phyloP scores from a whole-genome alignment of 352 stramenopile genomes.

The Globisporangium paddicum region DNA sequence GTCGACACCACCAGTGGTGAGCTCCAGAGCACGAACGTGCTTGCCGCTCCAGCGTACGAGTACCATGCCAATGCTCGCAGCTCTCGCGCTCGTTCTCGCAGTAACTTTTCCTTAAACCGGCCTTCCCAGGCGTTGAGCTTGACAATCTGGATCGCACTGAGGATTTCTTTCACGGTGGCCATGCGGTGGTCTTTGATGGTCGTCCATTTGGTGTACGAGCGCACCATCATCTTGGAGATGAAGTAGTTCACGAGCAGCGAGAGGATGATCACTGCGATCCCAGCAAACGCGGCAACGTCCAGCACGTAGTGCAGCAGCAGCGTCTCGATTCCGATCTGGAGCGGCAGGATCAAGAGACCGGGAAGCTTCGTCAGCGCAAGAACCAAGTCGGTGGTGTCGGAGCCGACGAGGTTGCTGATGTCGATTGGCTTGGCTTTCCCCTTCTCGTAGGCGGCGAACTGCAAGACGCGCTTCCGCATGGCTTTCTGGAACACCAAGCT shows the following conservation, averaged over 20 bases:
- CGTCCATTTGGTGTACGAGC: conserved; percentile 17
- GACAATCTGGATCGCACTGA: conserved; percentile 82
- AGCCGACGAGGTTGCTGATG: conserved; percentile 10
- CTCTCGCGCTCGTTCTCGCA: conserved; percentile 49
- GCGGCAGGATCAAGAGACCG: conserved; percentile 25
- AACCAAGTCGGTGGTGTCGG: conserved; percentile 7
- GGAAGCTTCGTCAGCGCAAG: background rate
- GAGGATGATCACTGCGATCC: conserved; percentile 19
- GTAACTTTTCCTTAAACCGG: conserved; percentile 69
- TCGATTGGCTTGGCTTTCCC: background rate
- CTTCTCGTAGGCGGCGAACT: background rate
- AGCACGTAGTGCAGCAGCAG: conserved; percentile 26
- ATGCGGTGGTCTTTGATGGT: conserved; percentile 33
- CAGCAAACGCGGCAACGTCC: conserved; percentile 23
- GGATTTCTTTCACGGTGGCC: conserved; percentile 36
- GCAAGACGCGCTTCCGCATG: conserved; percentile 1
- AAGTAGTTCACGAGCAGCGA: conserved; percentile 20
- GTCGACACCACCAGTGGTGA: conserved; percentile 41
- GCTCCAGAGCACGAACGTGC: conserved; percentile 57
- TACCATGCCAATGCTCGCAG: conserved; percentile 47
- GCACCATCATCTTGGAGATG: conserved; percentile 12
- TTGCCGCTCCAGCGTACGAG: conserved; percentile 46
- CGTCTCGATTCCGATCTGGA: conserved; percentile 21
- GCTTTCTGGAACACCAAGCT: conserved; percentile 12
- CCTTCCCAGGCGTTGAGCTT: conserved; percentile 91